A percentile compares a stretch with the other conserved stretches of the same genome.
Evolutionary conservation across 495 filamentous ascomycete species (phyloP).

Genomic region (Usnea hakonensis): DNA sequence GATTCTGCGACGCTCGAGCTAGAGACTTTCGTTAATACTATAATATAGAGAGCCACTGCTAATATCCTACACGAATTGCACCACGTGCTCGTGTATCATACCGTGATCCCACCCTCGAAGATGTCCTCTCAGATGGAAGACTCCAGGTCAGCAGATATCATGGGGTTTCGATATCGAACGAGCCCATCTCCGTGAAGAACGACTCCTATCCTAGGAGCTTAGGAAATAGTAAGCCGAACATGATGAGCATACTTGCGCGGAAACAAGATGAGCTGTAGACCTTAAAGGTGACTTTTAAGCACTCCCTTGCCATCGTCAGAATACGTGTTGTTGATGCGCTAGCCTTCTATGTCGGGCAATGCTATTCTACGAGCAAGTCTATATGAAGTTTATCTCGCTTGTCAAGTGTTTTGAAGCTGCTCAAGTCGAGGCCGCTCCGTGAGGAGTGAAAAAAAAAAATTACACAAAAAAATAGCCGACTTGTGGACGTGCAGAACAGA

Average conservation of each 20-base stretch:
- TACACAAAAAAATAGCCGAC: not conserved
- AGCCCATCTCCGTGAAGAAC: not conserved
- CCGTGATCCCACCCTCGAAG: constrained; percentile 7
- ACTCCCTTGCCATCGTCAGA: not conserved
- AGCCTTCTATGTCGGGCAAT: constrained; percentile 23
- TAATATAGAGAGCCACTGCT: not conserved
- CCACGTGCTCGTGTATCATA: constrained; percentile 1
- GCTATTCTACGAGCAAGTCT: constrained; percentile 7
- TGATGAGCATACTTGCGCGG: constrained; percentile 28
- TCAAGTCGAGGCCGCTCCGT: constrained; percentile 25
- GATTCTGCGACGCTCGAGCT: constrained; percentile 39
- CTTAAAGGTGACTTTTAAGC: constrained; percentile 32
- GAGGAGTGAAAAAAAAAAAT: constrained; percentile 2
- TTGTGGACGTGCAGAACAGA: constrained; percentile 22
- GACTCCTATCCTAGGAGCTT: constrained; percentile 11
- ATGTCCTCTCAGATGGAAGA: not conserved
- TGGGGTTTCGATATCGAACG: constrained; percentile 5
- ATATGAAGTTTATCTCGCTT: constrained; percentile 8
- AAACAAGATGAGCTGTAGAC: constrained; percentile 21
- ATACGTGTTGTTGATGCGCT: not conserved
- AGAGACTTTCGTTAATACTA: constrained; percentile 21
- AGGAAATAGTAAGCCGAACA: constrained; percentile 22
- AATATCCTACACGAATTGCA: constrained; percentile 4
- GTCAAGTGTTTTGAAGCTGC: constrained; percentile 27
- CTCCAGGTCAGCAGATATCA: constrained; percentile 14